phyloP scores from a whole-genome alignment of 257 asterid genomes.

The Solanum virginianum region DNA sequence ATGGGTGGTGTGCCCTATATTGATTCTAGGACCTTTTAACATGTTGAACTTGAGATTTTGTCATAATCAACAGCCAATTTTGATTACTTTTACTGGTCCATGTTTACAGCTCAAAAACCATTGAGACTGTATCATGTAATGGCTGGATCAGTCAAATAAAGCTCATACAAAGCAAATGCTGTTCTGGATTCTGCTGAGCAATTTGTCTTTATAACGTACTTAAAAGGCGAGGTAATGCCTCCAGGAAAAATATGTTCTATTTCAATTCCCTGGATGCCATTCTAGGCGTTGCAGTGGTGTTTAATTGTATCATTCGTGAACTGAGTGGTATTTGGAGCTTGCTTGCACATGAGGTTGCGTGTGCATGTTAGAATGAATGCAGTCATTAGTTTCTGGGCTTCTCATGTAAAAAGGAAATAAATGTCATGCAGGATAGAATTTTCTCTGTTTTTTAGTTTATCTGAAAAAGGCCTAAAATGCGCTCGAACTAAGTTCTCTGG shows the following conservation, averaged over 20 bases:
- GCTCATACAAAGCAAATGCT: neutral
- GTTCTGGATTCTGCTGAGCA: neutral
- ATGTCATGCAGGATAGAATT: neutral
- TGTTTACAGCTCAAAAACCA: neutral
- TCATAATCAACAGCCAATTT: neutral
- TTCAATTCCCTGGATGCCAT: neutral
- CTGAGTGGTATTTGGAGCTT: neutral
- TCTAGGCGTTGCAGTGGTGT: neutral
- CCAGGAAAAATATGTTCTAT: neutral
- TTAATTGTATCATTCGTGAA: neutral
- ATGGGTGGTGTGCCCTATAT: neutral
- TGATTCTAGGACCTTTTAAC: neutral
- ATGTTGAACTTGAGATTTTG: neutral
- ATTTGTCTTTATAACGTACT: neutral
- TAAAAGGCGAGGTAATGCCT: neutral
- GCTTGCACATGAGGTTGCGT: neutral
- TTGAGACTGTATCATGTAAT: neutral
- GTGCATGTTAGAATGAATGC: neutral
- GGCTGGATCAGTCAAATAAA: neutral
- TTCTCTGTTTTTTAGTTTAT: neutral
- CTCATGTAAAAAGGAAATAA: neutral
- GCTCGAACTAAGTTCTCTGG: neutral
- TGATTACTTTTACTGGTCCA: neutral
- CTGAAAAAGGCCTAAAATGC: neutral
- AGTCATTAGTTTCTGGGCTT: neutral